These are phyloP conservation scores for Pythium graminicola DNA, from an alignment of 352 stramenopile species.

Conservation along the genomic window DNA sequence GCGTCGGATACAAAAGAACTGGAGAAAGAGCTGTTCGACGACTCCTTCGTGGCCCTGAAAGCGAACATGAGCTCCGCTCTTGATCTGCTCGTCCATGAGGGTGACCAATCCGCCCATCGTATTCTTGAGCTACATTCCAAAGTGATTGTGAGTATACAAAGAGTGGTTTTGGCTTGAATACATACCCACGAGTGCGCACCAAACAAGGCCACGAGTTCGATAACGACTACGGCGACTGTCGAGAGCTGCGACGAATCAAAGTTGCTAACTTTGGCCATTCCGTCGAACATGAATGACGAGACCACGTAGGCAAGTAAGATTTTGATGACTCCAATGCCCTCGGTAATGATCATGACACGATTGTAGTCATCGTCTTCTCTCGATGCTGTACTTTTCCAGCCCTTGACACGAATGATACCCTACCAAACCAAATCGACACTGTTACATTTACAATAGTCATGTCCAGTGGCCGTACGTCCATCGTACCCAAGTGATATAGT, in stretches of 20 bases:
- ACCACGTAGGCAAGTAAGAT: conserved; percentile 73
- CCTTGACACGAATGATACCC: conserved; percentile 73
- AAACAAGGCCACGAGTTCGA: conserved; percentile 76
- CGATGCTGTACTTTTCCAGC: conserved; percentile 61
- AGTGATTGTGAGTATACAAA: not conserved
- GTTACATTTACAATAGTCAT: conserved; percentile 74
- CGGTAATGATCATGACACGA: conserved; percentile 82
- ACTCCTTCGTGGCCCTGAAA: conserved; percentile 77
- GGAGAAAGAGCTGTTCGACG: conserved; percentile 73
- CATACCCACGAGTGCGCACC: conserved; percentile 74
- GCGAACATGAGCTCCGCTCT: conserved; percentile 61
- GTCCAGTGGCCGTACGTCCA: no score
- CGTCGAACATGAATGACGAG: conserved; percentile 80
- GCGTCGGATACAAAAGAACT: conserved; percentile 71
- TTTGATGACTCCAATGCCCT: conserved; percentile 81
- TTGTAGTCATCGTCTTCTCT: conserved; percentile 82
- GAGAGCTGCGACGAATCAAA: conserved; percentile 79
- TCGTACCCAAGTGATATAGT: conserved; percentile 71
- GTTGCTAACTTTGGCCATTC: conserved; percentile 67
- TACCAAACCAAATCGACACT: conserved; percentile 68
- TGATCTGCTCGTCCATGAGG: conserved; percentile 79
- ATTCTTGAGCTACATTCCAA: conserved; percentile 60
- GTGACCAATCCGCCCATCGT: conserved; percentile 77
- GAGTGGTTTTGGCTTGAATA: not conserved
- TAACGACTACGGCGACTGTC: conserved; percentile 66